A percentile compares a stretch with the other conserved stretches of the same genome.
Evolutionary conservation across 2,329 filamentous ascomycete species (phyloP).

Genomic region (Neofusicoccum sp.): DNA sequence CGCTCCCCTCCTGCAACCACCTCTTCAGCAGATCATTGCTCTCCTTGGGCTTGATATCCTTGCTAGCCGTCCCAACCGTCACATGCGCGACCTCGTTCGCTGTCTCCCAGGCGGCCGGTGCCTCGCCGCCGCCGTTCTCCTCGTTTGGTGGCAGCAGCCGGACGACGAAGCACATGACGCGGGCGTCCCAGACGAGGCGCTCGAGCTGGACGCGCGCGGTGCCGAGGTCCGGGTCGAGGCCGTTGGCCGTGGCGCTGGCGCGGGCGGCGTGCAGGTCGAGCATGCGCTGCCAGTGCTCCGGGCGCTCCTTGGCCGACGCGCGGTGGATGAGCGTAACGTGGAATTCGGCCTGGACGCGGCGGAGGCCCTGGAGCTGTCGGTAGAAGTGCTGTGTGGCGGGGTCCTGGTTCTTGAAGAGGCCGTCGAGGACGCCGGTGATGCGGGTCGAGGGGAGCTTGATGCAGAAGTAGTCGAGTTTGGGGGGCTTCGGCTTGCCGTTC

Average conservation of each 20-base stretch:
- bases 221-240: constrained; percentile 59
- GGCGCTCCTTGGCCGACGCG: constrained; percentile 60
- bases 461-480: constrained; percentile 66
- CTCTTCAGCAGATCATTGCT: constrained; percentile 80
- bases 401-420: constrained; percentile 64
- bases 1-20: constrained; percentile 69
- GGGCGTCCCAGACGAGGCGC: constrained; percentile 76
- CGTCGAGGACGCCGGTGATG: constrained; percentile 64
- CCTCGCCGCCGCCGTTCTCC: constrained; percentile 27
- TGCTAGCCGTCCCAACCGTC: constrained; percentile 80
- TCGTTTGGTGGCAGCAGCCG: constrained; percentile 45
- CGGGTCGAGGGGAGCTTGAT: constrained; percentile 57
- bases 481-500: constrained; percentile 33
- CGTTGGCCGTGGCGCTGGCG: constrained; percentile 38
- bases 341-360: constrained; percentile 81
- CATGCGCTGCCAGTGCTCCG: constrained; percentile 78
- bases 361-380: constrained; percentile 69
- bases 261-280: constrained; percentile 56
- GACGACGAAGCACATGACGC: constrained; percentile 90
- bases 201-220: constrained; percentile 65
- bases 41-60: constrained; percentile 84
- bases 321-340: constrained; percentile 94
- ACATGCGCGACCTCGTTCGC: constrained; percentile 82
- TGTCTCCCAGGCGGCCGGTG: constrained; percentile 60
- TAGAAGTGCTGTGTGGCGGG: constrained; percentile 68